phyloP scores from a whole-genome alignment of 192 early-diverging fungal genomes.

The Coemansia sp. region DNA sequence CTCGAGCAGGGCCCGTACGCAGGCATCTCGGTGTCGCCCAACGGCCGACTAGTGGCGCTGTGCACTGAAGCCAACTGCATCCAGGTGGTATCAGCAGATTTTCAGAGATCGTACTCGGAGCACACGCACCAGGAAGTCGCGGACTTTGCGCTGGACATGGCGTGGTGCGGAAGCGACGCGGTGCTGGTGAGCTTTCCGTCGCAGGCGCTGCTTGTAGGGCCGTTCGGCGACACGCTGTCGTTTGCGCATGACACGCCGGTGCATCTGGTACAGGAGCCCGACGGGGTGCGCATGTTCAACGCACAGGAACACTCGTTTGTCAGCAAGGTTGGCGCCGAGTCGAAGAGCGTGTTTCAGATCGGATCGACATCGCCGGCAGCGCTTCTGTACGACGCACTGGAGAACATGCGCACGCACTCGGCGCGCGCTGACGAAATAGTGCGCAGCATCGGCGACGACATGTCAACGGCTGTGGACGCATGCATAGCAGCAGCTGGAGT shows the following conservation, averaged over 20 bases:
- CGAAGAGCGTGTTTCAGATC: constrained; percentile 77
- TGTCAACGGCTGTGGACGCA: constrained; percentile 83
- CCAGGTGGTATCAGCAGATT: constrained; percentile 94
- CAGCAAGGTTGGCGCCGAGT: constrained; percentile 65
- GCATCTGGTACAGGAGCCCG: constrained; percentile 84
- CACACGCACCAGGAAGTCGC: constrained; percentile 57
- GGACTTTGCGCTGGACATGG: constrained; percentile 18
- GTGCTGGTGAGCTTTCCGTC: constrained; percentile 85
- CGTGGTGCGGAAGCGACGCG: constrained; percentile 92
- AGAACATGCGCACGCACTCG: constrained; percentile 63
- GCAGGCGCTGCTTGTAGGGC: constrained; percentile 86
- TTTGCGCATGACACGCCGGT: constrained; percentile 76
- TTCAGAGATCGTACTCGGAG: constrained; percentile 89
- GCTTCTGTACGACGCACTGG: constrained; percentile 83
- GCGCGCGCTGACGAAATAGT: constrained; percentile 96
- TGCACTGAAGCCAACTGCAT: constrained; percentile 76
- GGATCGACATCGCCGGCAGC: constrained; percentile 93
- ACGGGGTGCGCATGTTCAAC: constrained; percentile 88
- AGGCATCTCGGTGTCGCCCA: constrained; percentile 87
- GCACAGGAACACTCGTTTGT: constrained; percentile 82
- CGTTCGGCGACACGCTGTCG: constrained; percentile 72
- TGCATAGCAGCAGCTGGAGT: constrained; percentile 92
- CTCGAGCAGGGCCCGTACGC: constrained; percentile 87
- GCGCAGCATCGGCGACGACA: constrained; percentile 75
- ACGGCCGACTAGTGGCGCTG: constrained; percentile 90